A percentile compares a stretch with the other conserved stretches of the same genome.
phyloP scores from a whole-genome alignment of 306 rosid genomes.

The Rosa lucieae region DNA sequence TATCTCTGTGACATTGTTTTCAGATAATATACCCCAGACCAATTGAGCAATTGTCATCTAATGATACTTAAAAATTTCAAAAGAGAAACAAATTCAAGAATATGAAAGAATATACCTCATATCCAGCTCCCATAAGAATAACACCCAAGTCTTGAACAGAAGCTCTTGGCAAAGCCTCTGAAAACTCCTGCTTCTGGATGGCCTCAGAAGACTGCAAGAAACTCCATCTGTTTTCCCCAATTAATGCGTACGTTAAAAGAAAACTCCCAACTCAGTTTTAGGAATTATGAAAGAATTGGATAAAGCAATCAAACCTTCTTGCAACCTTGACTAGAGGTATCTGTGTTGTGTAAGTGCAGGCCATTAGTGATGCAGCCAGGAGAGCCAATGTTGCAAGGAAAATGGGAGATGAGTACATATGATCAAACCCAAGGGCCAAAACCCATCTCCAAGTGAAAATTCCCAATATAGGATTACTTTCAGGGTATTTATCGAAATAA shows the following conservation, averaged over 20 bases:
- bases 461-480: constrained; percentile 77
- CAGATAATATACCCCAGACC: neutral
- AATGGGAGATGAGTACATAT: constrained; percentile 79
- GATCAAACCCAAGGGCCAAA: constrained; percentile 90
- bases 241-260: constrained; percentile 19
- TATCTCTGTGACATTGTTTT: neutral
- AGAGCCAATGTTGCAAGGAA: constrained; percentile 71
- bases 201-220: constrained; percentile 75
- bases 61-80: neutral
- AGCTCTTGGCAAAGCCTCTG: constrained; percentile 81
- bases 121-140: constrained; percentile 91
- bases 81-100: constrained; percentile 9
- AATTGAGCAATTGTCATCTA: neutral
- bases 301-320: constrained; percentile 59
- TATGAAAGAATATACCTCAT: constrained; percentile 57
- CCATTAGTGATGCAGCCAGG: constrained; percentile 85
- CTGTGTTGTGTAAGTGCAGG: constrained; percentile 95
- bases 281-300: neutral
- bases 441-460: constrained; percentile 96
- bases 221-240: constrained; percentile 62
- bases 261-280: constrained; percentile 12
- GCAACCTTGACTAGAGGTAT: constrained; percentile 87
- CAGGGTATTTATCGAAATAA: constrained; percentile 79
- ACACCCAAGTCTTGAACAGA: constrained; percentile 81
- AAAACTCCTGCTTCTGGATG: constrained; percentile 78